Percentiles rank a stretch among this genome's conserved stretches.
Evolutionary conservation across 176 grass and related monocot genomes (phyloP).

Genomic region (Musa schizocarpa): DNA sequence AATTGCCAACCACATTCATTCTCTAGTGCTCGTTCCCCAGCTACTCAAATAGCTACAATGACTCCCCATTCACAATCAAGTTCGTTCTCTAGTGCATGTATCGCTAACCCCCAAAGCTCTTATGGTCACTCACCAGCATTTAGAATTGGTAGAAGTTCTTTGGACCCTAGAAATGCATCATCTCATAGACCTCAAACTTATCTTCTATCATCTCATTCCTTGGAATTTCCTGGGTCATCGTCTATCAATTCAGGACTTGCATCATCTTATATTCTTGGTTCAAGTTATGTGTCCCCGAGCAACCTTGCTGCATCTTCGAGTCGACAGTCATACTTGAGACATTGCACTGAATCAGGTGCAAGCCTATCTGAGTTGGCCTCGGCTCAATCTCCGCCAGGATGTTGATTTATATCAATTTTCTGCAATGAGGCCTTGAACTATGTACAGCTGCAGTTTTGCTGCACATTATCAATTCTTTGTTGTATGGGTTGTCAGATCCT

Average conservation of each 20-base stretch:
- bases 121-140: constrained; percentile 35
- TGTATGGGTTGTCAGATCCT: neutral
- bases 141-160: constrained; percentile 50
- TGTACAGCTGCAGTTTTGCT: neutral
- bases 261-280: constrained; percentile 32
- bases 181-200: constrained; percentile 39
- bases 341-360: constrained; percentile 44
- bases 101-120: constrained; percentile 35
- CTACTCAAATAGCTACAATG: constrained; percentile 37
- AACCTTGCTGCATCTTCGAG: constrained; percentile 54
- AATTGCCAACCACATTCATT: constrained; percentile 28
- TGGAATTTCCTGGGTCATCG: constrained; percentile 24
- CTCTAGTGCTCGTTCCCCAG: constrained; percentile 39
- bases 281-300: constrained; percentile 43
- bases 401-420: constrained; percentile 23
- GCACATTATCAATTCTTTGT: neutral
- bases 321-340: constrained; percentile 59
- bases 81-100: neutral
- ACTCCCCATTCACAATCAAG: constrained; percentile 21
- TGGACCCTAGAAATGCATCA: constrained; percentile 46
- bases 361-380: constrained; percentile 65
- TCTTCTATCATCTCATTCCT: constrained; percentile 41
- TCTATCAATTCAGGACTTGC: constrained; percentile 45
- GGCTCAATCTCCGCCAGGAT: constrained; percentile 58
- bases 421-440: neutral